These are phyloP conservation scores for Wickerhamomyces chambardii DNA, from an alignment of 805 yeast species.

Conservation along the genomic window DNA sequence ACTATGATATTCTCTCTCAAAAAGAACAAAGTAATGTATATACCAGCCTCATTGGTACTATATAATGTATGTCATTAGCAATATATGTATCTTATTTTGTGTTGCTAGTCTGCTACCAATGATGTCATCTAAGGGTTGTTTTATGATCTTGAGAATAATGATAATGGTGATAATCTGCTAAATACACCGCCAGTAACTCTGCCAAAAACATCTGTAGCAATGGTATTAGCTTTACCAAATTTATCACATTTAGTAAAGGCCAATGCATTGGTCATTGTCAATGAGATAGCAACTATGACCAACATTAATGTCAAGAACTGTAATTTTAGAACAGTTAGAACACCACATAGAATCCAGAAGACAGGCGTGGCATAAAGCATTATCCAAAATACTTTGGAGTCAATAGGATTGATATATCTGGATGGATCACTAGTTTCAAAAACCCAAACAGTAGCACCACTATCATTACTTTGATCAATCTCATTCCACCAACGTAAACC, in stretches of 20 bases:
- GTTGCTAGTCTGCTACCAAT: too few relatives aligned
- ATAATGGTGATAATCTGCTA: constrained; percentile 31
- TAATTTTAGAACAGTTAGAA: constrained; percentile 72
- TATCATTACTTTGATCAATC: constrained; percentile 38
- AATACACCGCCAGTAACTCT: constrained; percentile 38
- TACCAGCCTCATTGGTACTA: too few relatives aligned
- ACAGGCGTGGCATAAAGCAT: constrained; percentile 69
- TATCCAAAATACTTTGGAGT: constrained; percentile 83
- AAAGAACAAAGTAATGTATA: too few relatives aligned
- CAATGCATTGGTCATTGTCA: constrained; percentile 75
- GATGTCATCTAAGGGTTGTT: not conserved
- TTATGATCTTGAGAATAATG: constrained; percentile 4
- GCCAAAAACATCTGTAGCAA: constrained; percentile 51
- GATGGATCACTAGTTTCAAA: constrained; percentile 77
- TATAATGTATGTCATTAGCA: too few relatives aligned
- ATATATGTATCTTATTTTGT: too few relatives aligned
- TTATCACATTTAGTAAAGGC: constrained; percentile 92
- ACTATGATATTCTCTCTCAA: too few relatives aligned
- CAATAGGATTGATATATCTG: constrained; percentile 78
- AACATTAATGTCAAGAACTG: constrained; percentile 59
- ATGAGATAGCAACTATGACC: constrained; percentile 56
- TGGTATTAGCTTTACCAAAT: constrained; percentile 73
- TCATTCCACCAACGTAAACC: constrained; percentile 99
- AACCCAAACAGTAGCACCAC: constrained; percentile 52
- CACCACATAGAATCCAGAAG: constrained; percentile 65